Base-by-base conservation (phyloP, 2,329 filamentous ascomycete species). In the Alternaria solani region DNA sequence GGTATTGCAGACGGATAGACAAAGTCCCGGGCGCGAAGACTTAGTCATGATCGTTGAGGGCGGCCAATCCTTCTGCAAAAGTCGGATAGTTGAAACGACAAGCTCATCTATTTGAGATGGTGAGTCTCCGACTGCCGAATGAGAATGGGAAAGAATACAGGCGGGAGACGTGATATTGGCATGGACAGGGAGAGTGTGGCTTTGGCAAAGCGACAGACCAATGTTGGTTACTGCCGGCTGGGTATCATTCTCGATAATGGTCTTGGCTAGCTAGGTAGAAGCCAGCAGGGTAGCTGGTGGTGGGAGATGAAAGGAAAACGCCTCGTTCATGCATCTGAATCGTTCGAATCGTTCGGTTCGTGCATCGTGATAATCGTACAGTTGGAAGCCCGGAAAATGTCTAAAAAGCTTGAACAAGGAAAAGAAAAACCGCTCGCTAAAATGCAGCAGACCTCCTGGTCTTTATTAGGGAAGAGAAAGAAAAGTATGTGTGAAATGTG, bases 301-400 rank as follows among this genome's bases (percentile, higher is more conserved):
- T 38, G 42, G 46, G 28, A 52, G 48, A 48, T 55, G 48, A 59
- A 61, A 38, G 52, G 48, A 53, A 64, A 68, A 70, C 68, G 66
- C 68, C 71, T 62, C 61, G 49, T 67, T 65, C 64, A 73, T 73
- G 57, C 57, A 55, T 59, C 57, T 48, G 57, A 59, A 55, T 59
- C 57, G 57, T 59, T 44, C 46, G 57, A 59, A 55, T 59, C 57
- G 57, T 59, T 49, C 46, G 57, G 53, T 55, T 55, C 57, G 32
- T 60, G 53, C 57, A 57, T 57, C 57, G 53, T 60, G 18, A 43
- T 51, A 55, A 55, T 55, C 57, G 57, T 59, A 55, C 51, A 44
- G 39, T 59, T 44, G 51, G 23, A 42, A 41, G 18, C 49, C 49
- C 25, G 36, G 14, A n/a, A 51, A 51, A 18, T 51, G 34, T 48